Conservation (phyloP, 495 filamentous ascomycete genomes). For the Viridothelium virens region DNA sequence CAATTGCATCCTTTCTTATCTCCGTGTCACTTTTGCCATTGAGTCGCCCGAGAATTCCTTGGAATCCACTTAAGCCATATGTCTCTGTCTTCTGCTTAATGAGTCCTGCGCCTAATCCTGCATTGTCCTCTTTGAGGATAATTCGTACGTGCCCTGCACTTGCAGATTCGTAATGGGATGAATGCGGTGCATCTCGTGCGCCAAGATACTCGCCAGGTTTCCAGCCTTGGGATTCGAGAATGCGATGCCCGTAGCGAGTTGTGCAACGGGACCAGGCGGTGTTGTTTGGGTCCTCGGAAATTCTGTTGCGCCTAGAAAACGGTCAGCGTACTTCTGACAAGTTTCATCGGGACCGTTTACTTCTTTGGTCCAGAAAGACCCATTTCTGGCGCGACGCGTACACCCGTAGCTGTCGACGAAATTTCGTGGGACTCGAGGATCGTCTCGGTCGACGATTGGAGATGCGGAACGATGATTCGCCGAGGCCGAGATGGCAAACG, state of each 20-base stretch:
- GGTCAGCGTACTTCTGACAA: slow-evolving; percentile 6
- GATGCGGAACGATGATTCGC: slow-evolving; percentile 10
- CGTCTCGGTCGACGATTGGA: not conserved
- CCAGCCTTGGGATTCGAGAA: slow-evolving; percentile 85
- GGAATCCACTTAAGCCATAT: slow-evolving; percentile 74
- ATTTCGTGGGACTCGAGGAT: too few species aligned
- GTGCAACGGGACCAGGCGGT: slow-evolving; percentile 81
- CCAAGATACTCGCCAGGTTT: slow-evolving; percentile 74
- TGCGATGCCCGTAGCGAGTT: slow-evolving; percentile 72
- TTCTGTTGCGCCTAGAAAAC: slow-evolving; percentile 61
- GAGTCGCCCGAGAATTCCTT: slow-evolving; percentile 73
- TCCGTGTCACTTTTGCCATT: slow-evolving; percentile 75
- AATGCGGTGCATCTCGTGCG: slow-evolving; percentile 60
- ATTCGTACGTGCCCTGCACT: slow-evolving; percentile 74
- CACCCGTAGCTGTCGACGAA: not conserved
- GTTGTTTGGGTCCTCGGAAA: slow-evolving; percentile 87
- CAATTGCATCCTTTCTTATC: slow-evolving; percentile 56
- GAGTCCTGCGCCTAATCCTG: slow-evolving; percentile 73
- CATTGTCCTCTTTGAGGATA: slow-evolving; percentile 75
- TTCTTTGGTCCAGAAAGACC: slow-evolving; percentile 25
- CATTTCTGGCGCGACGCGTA: slow-evolving; percentile 15
- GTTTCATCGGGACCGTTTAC: slow-evolving; percentile 7
- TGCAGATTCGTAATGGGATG: slow-evolving; percentile 63
- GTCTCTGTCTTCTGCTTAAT: slow-evolving; percentile 55
- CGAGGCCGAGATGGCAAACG: slow-evolving; percentile 5